A percentile compares a stretch with the other conserved stretches of the same genome.
These are phyloP conservation scores for Helichrysum umbraculigerum DNA, from an alignment of 129 eudicot genomes.

Conservation along the genomic window DNA sequence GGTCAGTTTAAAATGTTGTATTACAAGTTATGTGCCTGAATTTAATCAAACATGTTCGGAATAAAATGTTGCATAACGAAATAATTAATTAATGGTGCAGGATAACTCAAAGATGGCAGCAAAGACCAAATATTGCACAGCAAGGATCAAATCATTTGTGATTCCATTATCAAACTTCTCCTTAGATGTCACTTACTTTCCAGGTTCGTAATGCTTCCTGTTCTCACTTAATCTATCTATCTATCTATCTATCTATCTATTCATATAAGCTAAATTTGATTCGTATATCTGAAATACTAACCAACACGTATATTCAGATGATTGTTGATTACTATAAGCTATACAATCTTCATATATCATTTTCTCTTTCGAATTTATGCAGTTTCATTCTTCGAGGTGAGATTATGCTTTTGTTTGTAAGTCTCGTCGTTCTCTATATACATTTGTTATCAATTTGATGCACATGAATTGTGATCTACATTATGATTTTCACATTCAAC, in stretches of 20 bases:
- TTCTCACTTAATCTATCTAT: no score
- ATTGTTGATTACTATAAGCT: background rate
- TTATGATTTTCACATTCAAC: no score
- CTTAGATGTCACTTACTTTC: slow-evolving; percentile 69
- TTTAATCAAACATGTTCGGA: background rate
- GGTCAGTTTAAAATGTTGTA: background rate
- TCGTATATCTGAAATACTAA: background rate
- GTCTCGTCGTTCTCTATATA: slow-evolving; percentile 17
- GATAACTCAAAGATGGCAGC: slow-evolving; percentile 81
- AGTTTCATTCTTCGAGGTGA: slow-evolving; percentile 99
- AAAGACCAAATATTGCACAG: slow-evolving; percentile 86
- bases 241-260: no score
- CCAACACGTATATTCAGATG: background rate
- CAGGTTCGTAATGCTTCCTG: slow-evolving; percentile 48
- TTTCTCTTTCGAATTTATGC: slow-evolving; percentile 31
- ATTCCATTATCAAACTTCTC: slow-evolving; percentile 85
- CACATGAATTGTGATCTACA: background rate
- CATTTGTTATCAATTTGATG: background rate
- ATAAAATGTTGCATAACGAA: background rate
- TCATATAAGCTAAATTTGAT: no score
- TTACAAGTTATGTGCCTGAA: background rate
- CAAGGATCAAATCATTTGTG: slow-evolving; percentile 91
- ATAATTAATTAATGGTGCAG: slow-evolving; percentile 38
- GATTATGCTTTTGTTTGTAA: slow-evolving; percentile 45
- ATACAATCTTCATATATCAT: slow-evolving; percentile 2